Evolutionary conservation across 139 green algal species (phyloP), one percentile per base, ranked within the genome.

Genomic region (Raphidocelis subcapitata): DNA sequence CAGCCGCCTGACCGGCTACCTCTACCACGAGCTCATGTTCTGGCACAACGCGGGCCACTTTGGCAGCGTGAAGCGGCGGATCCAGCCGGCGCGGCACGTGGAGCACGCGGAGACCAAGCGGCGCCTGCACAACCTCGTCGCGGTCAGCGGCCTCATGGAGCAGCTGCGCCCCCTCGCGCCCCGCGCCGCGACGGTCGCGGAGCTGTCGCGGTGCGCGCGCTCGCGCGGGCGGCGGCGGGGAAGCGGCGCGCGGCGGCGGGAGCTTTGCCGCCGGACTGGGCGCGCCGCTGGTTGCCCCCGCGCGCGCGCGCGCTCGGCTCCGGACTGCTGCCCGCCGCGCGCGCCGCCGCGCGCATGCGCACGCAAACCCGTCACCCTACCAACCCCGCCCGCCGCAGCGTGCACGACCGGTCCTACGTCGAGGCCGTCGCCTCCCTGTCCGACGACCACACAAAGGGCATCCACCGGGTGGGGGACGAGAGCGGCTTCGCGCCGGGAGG

Each of bases 101-200:
- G 84, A 89, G 67, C 69, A 87, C 46, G 47, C 72, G 0, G 81
- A 89, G 56, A 89, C 81, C 1, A 89, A 89, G 63, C 73, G 84
- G 1, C 37, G 83, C 23, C 26, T 89, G 28, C 79, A 89, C 74
- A 85, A 81, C 66, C 55, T 87, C 37, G 52, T 89, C 4, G 49
- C 67, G 0, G 76, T 76, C 23, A 81, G 77, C 47, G 81, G 78
- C 18, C 36, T 87, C 74, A 31, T 85, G 24, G 81, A 86, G 23
- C 63, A 79, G 33, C 62, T 87, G 10, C 23, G 66, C 0, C 36
- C 65, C n/a, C n/a, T 89, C 10, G 81, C 80, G 61, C 74, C 83
- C 0, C 61, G 73, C 3, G 62, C 49, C 16, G 82, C 82, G 21
- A 84, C 75, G 0, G n/a, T 82, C 1, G 36, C 69, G 23, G 73